Evolutionary conservation across 1,139 yeast species (phyloP), one percentile per base, ranked within the genome.

Genomic region (Nakaseomyces kungkrabaensis): DNA sequence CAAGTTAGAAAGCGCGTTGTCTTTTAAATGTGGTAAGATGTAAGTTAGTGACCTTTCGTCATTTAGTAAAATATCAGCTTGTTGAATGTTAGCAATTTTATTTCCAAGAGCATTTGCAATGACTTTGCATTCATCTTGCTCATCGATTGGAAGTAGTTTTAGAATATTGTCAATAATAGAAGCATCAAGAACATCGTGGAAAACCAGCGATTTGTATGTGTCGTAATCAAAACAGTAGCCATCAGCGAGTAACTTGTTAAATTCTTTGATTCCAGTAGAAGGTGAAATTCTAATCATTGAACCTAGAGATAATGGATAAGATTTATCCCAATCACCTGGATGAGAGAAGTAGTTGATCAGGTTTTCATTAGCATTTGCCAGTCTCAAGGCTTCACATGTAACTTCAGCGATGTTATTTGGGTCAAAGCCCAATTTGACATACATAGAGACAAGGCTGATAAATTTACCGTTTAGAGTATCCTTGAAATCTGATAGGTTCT

Each of bases 251-350:
- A 63, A 48, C 9, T 60, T 58, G 47, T 57, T 56, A 46, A 55
- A 62, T 38, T 63, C 63, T 37, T 56, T 61, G 10, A 62, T 48
- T 1, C 62, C 66, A 5, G 61, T 58, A 13, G 51, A 50, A 11
- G 54, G 52, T 4, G 66, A 54, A 32, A 56, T 59, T 48, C 61
- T 58, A 4, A 65, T 54, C 17, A 57, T 50, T 5, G 62, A 51
- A 22, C 65, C 66, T 8, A 64, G 49, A 8, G 61, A 52, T 9
- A 65, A 44, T 9, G 67, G 67, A 47, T 64, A 62, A 4, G 61
- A 52, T 47, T 61, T 64, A 50, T 65, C 68, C 67, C 66, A 62
- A 46, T 65, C 66, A 43, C 67, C 67, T 13, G 65, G 65, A 52
- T 62, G 60, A 38, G 55, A 53, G 43, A 59, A 63, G 44, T 55